phyloP scores from a whole-genome alignment of 306 rosid genomes.

The Coriaria nepalensis region DNA sequence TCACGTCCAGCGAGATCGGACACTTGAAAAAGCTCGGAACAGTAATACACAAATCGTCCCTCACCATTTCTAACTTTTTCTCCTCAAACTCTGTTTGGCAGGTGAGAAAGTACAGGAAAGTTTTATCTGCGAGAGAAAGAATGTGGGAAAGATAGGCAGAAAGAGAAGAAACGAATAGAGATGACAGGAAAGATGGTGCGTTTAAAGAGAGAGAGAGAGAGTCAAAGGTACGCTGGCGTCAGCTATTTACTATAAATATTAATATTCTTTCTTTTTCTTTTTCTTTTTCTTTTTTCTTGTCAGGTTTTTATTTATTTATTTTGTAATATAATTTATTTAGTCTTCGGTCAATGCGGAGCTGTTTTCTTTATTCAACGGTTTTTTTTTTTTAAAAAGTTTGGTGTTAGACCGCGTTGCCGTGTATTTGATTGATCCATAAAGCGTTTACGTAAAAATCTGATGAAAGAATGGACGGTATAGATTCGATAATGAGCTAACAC shows the following conservation, averaged over 20 bases:
- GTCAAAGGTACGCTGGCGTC: slow-evolving; percentile 88
- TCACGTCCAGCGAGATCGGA: slow-evolving; percentile 76
- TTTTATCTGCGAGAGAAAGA: slow-evolving; percentile 2
- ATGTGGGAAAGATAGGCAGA: slow-evolving; percentile 10
- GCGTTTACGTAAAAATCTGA: not conserved
- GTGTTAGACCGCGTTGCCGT: slow-evolving; percentile 1
- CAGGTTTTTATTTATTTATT: too few relatives aligned
- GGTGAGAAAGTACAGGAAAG: slow-evolving; percentile 6
- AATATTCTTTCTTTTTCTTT: not conserved
- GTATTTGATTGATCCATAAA: not conserved
- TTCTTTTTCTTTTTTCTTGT: slow-evolving; percentile 7
- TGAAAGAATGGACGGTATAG: slow-evolving; percentile 15
- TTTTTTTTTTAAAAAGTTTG: not conserved
- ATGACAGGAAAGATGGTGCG: slow-evolving; percentile 24
- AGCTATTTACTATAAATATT: slow-evolving; percentile 9
- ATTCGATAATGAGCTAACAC: slow-evolving; percentile 19
- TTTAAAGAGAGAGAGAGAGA: slow-evolving; percentile 40
- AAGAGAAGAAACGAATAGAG: slow-evolving; percentile 9
- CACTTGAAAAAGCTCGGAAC: slow-evolving; percentile 74
- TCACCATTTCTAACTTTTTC: slow-evolving; percentile 25
- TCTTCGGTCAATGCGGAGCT: slow-evolving; percentile 39
- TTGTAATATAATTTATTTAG: slow-evolving; percentile 13
- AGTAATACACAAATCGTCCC: slow-evolving; percentile 56
- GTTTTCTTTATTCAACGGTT: not conserved
- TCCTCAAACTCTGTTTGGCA: slow-evolving; percentile 3